phyloP scores from a whole-genome alignment of 805 yeast species.

The Pichia nanzhaoensis region DNA sequence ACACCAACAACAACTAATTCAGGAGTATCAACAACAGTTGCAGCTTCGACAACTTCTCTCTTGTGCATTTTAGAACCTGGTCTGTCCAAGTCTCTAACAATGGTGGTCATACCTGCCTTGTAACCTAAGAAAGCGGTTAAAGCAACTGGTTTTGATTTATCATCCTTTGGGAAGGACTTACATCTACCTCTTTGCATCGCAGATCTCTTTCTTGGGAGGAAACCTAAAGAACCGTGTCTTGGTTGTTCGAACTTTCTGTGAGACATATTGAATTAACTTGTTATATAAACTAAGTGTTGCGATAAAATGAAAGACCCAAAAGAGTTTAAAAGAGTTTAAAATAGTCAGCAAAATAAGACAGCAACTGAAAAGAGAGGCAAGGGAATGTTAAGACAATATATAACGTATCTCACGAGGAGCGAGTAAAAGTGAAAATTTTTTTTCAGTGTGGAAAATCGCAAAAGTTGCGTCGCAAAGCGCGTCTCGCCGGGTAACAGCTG shows the following conservation, averaged over 20 bases:
- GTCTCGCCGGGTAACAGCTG: too few relatives aligned
- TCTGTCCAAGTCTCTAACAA: conserved; percentile 99
- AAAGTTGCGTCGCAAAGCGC: too few relatives aligned
- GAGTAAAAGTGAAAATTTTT: too few relatives aligned
- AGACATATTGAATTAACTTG: conserved; percentile 56
- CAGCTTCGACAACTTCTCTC: conserved; percentile 99
- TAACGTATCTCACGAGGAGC: too few relatives aligned
- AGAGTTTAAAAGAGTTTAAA: not conserved
- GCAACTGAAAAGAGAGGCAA: not conserved
- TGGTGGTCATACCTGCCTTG: conserved; percentile 99
- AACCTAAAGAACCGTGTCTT: conserved; percentile 99
- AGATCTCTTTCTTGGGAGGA: conserved; percentile 99
- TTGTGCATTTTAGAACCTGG: conserved; percentile 99
- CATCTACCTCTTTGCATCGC: conserved; percentile 97
- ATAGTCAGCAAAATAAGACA: not conserved
- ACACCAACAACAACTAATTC: conserved; percentile 99
- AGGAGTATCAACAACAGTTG: conserved; percentile 98
- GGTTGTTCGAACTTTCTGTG: conserved; percentile 99
- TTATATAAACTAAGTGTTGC: conserved; percentile 10
- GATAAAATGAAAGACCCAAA: not conserved
- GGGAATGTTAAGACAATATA: too few relatives aligned
- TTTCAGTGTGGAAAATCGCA: too few relatives aligned
- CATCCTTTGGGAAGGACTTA: conserved; percentile 99
- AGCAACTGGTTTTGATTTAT: conserved; percentile 95
- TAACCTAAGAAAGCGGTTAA: conserved; percentile 99